Percentiles rank a stretch among this genome's conserved stretches.
Evolutionary conservation across 2,329 filamentous ascomycete species (phyloP).

Genomic region (Fusarium stilboides): DNA sequence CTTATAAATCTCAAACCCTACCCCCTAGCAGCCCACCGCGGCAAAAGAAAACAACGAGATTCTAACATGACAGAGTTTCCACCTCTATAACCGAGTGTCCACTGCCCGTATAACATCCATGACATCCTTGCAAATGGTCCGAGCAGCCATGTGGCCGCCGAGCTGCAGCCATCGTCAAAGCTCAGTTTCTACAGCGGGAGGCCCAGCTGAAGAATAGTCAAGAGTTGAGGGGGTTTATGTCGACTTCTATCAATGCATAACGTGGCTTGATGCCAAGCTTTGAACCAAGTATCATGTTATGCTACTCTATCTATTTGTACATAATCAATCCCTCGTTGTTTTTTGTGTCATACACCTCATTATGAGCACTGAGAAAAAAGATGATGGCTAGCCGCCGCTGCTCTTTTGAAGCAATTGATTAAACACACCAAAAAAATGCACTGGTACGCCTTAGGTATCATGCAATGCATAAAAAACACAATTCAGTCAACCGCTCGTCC

Average conservation of each 20-base stretch:
- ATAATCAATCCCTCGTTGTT: constrained; percentile 21
- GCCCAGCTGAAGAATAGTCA: not conserved
- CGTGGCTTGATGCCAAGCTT: not conserved
- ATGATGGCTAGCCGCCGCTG: constrained; percentile 14
- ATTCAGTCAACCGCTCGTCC: constrained; percentile 26
- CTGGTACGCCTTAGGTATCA: constrained; percentile 46
- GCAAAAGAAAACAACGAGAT: not conserved
- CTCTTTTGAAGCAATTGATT: constrained; percentile 15
- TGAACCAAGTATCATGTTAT: constrained; percentile 18
- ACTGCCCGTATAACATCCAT: not conserved
- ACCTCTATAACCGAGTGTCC: constrained; percentile 7
- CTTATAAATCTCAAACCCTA: constrained; percentile 10
- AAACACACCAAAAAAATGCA: constrained; percentile 25
- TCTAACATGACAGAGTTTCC: constrained; percentile 2
- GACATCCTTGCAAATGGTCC: constrained; percentile 10
- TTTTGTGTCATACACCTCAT: constrained; percentile 37
- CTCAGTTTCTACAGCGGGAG: constrained; percentile 3
- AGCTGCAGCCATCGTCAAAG: constrained; percentile 6
- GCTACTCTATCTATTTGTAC: constrained; percentile 36
- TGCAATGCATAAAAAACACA: constrained; percentile 40
- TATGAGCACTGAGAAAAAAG: constrained; percentile 25
- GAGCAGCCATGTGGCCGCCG: constrained; percentile 37
- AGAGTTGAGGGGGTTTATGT: not conserved
- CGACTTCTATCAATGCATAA: constrained; percentile 3
- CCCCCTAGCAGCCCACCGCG: not conserved